Evolutionary conservation across 495 filamentous ascomycete species (phyloP), one percentile per base, ranked within the genome.

Genomic region (Annulohypoxylon moriforme): DNA sequence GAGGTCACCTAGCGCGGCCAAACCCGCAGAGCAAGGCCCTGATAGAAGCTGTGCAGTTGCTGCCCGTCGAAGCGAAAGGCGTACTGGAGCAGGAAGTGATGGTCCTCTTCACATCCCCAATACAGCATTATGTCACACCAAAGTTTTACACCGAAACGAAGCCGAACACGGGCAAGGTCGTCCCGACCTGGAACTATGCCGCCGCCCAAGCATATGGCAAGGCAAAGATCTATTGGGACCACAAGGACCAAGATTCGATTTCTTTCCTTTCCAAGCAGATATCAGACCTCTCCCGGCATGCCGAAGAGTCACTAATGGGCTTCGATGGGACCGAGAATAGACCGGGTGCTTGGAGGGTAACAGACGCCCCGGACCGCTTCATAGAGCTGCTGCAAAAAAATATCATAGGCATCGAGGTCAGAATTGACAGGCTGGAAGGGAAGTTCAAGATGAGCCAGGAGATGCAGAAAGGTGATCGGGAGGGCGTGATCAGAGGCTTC

Each of bases 131-230:
- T 68, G 82, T 90, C 36, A 87, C 87, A 10, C 87, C 88, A 7
- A 85, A 88, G 46, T 89, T 88, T 77, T 90, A 89, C 76, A 80
- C 76, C 10, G 82, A 86, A 67, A 87, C 87, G 7, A 89, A 89
- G 67, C 86, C 84, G 1, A 73, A 57, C 3, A 86, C 83, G 0
- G 86, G 81, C 4, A 90, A 89, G 67, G 86, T 89, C 1, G 87
- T 88, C 2, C 87, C 87, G 1, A 90, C 88, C 4, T 90, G 88
- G 88, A 86, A 89, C 71, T 90, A 89, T 66, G 75, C 85, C 1
- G 87, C 86, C 10, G 87, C 82, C 0, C 86, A 89, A 58, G 84
- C 80, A 5, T 89, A 89, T 69, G 87, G 88, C 10, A 81, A 74
- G 0, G 80, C 81, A 4, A 83, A 64, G 0, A 75, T 90, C 18